These are phyloP conservation scores for Penicillium sp. DNA, from an alignment of 2,329 filamentous ascomycete species.

Conservation along the genomic window DNA sequence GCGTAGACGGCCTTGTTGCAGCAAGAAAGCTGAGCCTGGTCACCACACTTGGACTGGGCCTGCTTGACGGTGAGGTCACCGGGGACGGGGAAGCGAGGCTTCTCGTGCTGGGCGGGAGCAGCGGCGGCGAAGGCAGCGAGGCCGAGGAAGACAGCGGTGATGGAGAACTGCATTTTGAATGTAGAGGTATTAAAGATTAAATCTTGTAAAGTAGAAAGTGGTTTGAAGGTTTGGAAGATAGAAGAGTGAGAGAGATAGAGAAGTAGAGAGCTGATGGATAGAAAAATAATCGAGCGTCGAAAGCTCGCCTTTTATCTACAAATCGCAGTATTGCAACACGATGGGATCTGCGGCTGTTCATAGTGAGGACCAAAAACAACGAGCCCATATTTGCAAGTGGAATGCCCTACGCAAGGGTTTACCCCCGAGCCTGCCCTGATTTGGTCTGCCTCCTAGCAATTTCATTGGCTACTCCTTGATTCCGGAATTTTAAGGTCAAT, in stretches of 20 bases:
- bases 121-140: slow-evolving; percentile 35
- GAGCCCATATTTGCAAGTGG: slow-evolving; percentile 14
- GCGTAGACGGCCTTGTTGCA: slow-evolving; percentile 41
- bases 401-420: slow-evolving; percentile 24
- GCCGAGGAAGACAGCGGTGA: slow-evolving; percentile 33
- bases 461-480: slow-evolving; percentile 12
- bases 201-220: slow-evolving; percentile 11
- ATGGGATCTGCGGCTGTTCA: neutral
- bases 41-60: slow-evolving; percentile 40
- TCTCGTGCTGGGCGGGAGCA: slow-evolving; percentile 16
- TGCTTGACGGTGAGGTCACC: slow-evolving; percentile 34
- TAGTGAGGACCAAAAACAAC: slow-evolving; percentile 16
- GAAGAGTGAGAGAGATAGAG: slow-evolving; percentile 9
- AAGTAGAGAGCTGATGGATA: slow-evolving; percentile 9
- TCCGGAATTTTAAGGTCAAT: slow-evolving; percentile 17
- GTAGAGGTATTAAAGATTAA: slow-evolving; percentile 24
- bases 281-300: slow-evolving; percentile 1
- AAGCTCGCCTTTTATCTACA: slow-evolving; percentile 24
- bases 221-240: slow-evolving; percentile 8
- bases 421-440: neutral
- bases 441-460: neutral
- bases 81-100: slow-evolving; percentile 20
- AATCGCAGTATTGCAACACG: slow-evolving; percentile 7
- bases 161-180: slow-evolving; percentile 41
- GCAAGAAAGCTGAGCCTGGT: slow-evolving; percentile 41